Conservation (phyloP, 1,284 basidiomycete genomes). For the Irpex sp. region DNA sequence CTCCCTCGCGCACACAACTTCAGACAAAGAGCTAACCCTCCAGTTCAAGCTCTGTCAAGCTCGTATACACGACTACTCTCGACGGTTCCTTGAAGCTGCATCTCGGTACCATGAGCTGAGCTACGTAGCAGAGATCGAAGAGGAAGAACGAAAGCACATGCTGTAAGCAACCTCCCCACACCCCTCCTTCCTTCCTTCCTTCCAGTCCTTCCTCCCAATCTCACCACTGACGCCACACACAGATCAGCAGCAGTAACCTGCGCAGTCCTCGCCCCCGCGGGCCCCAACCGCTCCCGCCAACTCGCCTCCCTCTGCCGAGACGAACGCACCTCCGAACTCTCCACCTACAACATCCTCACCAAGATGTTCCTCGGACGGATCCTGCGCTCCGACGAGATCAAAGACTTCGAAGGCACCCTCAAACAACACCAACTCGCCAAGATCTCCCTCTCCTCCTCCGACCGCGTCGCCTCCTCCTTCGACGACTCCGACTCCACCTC, state of each 20-base stretch:
- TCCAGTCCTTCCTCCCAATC: background rate
- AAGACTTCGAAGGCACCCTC: conserved; percentile 83
- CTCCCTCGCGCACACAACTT: conserved; percentile 74
- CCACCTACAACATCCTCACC: conserved; percentile 84
- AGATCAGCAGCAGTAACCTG: conserved; percentile 91
- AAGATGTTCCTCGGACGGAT: conserved; percentile 99
- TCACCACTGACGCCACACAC: background rate
- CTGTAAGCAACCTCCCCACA: too few relatives aligned
- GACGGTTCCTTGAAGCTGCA: conserved; percentile 94
- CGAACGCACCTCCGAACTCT: conserved; percentile 77
- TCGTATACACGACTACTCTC: conserved; percentile 85
- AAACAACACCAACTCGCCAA: conserved; percentile 91
- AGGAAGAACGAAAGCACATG: conserved; percentile 83
- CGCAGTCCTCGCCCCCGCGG: conserved; percentile 95
- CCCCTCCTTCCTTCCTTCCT: conserved; percentile 5
- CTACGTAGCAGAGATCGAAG: conserved; percentile 82
- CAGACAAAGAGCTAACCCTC: conserved; percentile 72
- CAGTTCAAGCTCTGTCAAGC: conserved; percentile 89
- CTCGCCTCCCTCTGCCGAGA: conserved; percentile 92
- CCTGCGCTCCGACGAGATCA: conserved; percentile 82
- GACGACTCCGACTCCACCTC: conserved; percentile 36
- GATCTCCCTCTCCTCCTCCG: conserved; percentile 77
- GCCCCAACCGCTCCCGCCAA: conserved; percentile 89
- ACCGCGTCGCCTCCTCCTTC: conserved; percentile 65
- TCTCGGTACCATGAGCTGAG: conserved; percentile 91